These are phyloP conservation scores for Pseudevernia furfuracea DNA, from an alignment of 495 filamentous ascomycete species.

Conservation along the genomic window DNA sequence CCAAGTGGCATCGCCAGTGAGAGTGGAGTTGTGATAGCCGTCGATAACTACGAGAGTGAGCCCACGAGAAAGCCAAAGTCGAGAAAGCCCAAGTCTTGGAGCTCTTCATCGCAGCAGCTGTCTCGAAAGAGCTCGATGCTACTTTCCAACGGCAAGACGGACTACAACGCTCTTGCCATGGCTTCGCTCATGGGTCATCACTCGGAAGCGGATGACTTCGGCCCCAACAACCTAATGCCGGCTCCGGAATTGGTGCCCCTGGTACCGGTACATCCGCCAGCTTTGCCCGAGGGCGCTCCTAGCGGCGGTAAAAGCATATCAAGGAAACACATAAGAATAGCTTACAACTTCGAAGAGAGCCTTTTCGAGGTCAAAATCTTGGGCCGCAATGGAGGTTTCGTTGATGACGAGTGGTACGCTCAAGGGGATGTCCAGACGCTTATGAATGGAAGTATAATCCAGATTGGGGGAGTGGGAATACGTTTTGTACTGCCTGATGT, in stretches of 20 bases:
- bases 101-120: conserved; percentile 32
- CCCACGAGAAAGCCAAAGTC: conserved; percentile 22
- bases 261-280: conserved; percentile 72
- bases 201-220: conserved; percentile 19
- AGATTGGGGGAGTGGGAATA: conserved; percentile 72
- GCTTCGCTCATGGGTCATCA: conserved; percentile 32
- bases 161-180: conserved; percentile 39
- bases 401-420: conserved; percentile 61
- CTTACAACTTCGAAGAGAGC: conserved; percentile 66
- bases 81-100: conserved; percentile 35
- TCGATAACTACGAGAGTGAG: conserved; percentile 40
- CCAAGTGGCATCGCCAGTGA: conserved; percentile 51
- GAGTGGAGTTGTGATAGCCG: conserved; percentile 51
- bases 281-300: conserved; percentile 50
- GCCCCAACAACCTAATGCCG: conserved; percentile 39
- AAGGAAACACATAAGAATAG: conserved; percentile 73
- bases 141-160: conserved; percentile 32
- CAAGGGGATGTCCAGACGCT: conserved; percentile 56
- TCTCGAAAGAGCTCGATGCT: conserved; percentile 47
- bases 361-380: conserved; percentile 73
- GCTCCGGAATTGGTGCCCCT: conserved; percentile 61
- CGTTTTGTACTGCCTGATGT: conserved; percentile 68
- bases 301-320: conserved; percentile 60
- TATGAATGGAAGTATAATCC: conserved; percentile 63
- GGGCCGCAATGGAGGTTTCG: conserved; percentile 80